phyloP scores from a whole-genome alignment of 768 basidiomycete genomes.

The Imleria badia region DNA sequence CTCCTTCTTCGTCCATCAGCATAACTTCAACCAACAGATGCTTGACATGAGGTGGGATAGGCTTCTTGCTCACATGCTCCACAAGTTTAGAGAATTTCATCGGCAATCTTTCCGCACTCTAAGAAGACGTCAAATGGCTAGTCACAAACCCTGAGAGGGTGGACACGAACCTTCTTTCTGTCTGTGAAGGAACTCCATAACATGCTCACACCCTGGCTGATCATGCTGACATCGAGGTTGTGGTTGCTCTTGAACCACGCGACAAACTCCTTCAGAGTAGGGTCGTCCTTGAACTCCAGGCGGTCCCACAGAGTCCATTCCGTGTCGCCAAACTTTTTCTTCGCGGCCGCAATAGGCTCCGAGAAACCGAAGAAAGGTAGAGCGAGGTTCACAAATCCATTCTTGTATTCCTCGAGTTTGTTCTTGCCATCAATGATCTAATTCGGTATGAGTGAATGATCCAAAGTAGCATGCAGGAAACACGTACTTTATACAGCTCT shows the following conservation, averaged over 20 bases:
- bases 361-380: constrained; percentile 99
- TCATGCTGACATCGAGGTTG: constrained; percentile 89
- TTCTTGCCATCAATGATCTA: constrained; percentile 95
- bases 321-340: constrained; percentile 81
- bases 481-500: constrained; percentile 88
- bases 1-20: constrained; percentile 87
- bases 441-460: not conserved
- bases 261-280: constrained; percentile 83
- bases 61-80: constrained; percentile 93
- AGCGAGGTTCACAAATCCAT: constrained; percentile 97
- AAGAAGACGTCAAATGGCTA: constrained; percentile 8
- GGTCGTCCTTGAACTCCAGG: constrained; percentile 88
- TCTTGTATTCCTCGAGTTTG: constrained; percentile 94
- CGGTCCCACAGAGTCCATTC: constrained; percentile 99
- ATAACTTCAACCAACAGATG: constrained; percentile 93
- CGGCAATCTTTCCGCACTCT: constrained; percentile 85
- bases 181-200: constrained; percentile 93
- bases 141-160: not conserved
- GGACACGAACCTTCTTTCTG: constrained; percentile 76
- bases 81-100: constrained; percentile 92
- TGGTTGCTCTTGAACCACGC: constrained; percentile 82
- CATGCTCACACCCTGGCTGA: constrained; percentile 97
- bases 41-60: constrained; percentile 78
- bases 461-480: not conserved
- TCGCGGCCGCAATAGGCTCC: constrained; percentile 88